Evolutionary conservation across 139 green algal genomes (phyloP).

Genomic region (Penium margaritaceum): DNA sequence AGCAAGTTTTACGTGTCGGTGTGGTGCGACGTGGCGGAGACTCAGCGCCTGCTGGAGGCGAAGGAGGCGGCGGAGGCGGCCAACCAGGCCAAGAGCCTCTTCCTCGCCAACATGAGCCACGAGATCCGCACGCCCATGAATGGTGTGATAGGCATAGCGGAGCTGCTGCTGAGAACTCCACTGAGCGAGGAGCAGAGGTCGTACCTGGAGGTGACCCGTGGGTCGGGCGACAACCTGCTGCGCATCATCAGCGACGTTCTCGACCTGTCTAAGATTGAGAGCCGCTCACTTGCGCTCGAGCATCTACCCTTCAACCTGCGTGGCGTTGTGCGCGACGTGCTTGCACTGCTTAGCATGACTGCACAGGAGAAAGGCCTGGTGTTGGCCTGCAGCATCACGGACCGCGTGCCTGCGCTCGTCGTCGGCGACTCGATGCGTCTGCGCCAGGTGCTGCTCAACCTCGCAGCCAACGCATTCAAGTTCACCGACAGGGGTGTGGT

Average conservation of each 20-base stretch:
- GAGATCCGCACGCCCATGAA: too few species aligned
- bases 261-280: constrained; percentile 36
- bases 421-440: constrained; percentile 12
- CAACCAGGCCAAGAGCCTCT: too few species aligned
- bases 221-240: constrained; percentile 36
- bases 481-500: constrained; percentile 17
- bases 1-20: too few species aligned
- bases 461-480: constrained; percentile 18
- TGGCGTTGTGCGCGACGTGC: background rate
- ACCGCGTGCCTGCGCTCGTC: too few species aligned
- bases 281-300: constrained; percentile 15
- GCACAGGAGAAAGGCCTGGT: constrained; percentile 1
- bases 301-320: constrained; percentile 17
- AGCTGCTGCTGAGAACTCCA: constrained; percentile 53
- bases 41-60: too few species aligned
- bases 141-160: constrained; percentile 51
- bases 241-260: constrained; percentile 29
- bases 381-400: too few species aligned
- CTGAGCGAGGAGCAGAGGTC: constrained; percentile 57
- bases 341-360: background rate
- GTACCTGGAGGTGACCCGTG: constrained; percentile 35
- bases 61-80: too few species aligned
- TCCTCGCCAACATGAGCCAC: too few species aligned
- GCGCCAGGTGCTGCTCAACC: constrained; percentile 15
- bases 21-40: too few species aligned